Conservation (phyloP, 2,329 filamentous ascomycete genomes). For the Tolypocladium endophyticum region DNA sequence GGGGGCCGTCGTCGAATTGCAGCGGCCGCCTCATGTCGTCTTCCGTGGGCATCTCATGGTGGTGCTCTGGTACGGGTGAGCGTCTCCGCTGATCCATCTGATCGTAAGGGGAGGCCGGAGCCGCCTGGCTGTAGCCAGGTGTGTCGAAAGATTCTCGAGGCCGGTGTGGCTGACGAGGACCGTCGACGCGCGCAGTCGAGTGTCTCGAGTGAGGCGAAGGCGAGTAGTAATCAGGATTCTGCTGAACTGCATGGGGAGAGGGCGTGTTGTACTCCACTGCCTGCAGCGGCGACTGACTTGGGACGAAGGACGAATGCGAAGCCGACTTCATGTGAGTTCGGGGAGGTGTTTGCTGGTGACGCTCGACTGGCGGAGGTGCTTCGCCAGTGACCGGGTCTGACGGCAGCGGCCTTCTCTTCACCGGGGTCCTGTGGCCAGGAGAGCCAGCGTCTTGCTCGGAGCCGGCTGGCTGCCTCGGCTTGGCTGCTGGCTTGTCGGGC, state of each 20-base stretch:
- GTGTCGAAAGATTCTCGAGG: slow-evolving; percentile 25
- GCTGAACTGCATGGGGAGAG: slow-evolving; percentile 22
- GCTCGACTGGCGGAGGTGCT: slow-evolving; percentile 26
- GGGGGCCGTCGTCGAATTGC: slow-evolving; percentile 31
- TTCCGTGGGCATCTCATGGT: slow-evolving; percentile 18
- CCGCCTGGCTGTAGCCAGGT: slow-evolving; percentile 23
- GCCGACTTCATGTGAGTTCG: slow-evolving; percentile 32
- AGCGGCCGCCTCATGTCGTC: slow-evolving; percentile 23
- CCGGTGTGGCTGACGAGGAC: slow-evolving; percentile 18
- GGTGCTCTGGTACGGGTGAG: slow-evolving; percentile 19
- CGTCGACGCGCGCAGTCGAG: slow-evolving; percentile 9
- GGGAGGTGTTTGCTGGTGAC: slow-evolving; percentile 35
- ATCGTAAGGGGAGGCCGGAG: slow-evolving; percentile 20
- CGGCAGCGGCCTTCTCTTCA: slow-evolving; percentile 78
- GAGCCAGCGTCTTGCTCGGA: slow-evolving; percentile 23
- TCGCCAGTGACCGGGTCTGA: slow-evolving; percentile 60
- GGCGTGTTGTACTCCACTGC: slow-evolving; percentile 38
- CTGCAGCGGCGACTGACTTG: slow-evolving; percentile 43
- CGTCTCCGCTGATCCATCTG: slow-evolving; percentile 26
- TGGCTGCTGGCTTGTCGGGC: slow-evolving; percentile 56
- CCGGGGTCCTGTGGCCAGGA: slow-evolving; percentile 40
- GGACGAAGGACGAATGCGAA: slow-evolving; percentile 28
- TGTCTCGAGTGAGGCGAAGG: slow-evolving; percentile 17
- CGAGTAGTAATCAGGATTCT: slow-evolving; percentile 25
- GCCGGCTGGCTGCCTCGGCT: slow-evolving; percentile 32